Evolutionary conservation across 108 stramenopile species (phyloP).

Genomic region (Discostella stelligeroides): DNA sequence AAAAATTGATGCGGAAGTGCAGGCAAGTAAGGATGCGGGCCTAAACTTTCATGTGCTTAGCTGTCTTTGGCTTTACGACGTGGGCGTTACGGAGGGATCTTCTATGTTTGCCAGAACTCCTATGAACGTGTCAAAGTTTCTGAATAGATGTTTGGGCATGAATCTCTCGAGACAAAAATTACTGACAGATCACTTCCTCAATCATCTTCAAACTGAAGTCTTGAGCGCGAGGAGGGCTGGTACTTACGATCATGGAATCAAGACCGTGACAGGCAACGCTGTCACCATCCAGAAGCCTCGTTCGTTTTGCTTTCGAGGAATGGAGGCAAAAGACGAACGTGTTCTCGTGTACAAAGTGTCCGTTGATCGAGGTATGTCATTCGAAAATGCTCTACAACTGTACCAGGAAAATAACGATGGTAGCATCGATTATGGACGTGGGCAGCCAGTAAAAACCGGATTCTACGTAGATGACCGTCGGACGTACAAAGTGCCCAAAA

Average conservation of each 20-base stretch:
- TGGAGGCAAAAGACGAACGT: slow-evolving; percentile 37
- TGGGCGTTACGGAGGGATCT: slow-evolving; percentile 21
- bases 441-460: neutral
- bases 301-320: slow-evolving; percentile 38
- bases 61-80: slow-evolving; percentile 27
- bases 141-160: slow-evolving; percentile 50
- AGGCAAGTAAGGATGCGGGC: slow-evolving; percentile 37
- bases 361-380: slow-evolving; percentile 24
- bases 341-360: slow-evolving; percentile 38
- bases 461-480: neutral
- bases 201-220: slow-evolving; percentile 30
- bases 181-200: slow-evolving; percentile 38
- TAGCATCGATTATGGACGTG: neutral
- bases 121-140: slow-evolving; percentile 36
- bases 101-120: neutral
- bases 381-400: slow-evolving; percentile 27
- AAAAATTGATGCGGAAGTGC: slow-evolving; percentile 39
- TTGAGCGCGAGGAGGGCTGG: slow-evolving; percentile 29
- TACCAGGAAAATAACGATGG: slow-evolving; percentile 18
- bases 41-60: slow-evolving; percentile 38
- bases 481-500: neutral
- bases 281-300: slow-evolving; percentile 29
- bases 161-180: slow-evolving; percentile 32
- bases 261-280: slow-evolving; percentile 25
- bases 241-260: slow-evolving; percentile 40